Base-by-base conservation (phyloP, 2,329 filamentous ascomycete genomes). In the Phaeosphaeriaceae sp. region DNA sequence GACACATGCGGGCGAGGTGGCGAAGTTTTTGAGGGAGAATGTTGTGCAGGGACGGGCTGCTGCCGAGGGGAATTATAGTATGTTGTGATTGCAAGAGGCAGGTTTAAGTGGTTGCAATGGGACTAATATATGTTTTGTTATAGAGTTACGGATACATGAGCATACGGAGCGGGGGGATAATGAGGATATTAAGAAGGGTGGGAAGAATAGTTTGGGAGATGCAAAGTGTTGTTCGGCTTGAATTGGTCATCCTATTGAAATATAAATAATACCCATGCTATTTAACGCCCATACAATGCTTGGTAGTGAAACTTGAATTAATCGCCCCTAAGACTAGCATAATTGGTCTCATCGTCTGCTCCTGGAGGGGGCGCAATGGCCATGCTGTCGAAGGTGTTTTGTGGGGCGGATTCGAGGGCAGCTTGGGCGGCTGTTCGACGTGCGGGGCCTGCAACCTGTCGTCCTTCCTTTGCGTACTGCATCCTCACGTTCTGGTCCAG, bases 101-200 rank as follows among this genome's bases (percentile, higher is more conserved):
- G 15, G 46, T 28, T 13, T 3, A 17, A 16, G n/a, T n/a, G n/a
- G n/a, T 2, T 26, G 11, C 6, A 26, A 26, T 26, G 23, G 7
- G 23, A 11, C 2, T 43, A 9, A 3, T 41, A 17, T 7, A 32
- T 42, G 36, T 32, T 33, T 20, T 17, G 38, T 17, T 48, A 46
- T 40, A 97, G 92, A 88, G 70, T 77, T 97, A 48, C 83, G 87
- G 42, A 97, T 99, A 75, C 94, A 97, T 72, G 83, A 96, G 53
- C 79, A 96, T 58, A 99, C 88, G 23, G 93, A 99, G 74, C 82
- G 90, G 58, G 92, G 94, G 45, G 89, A 97, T 75, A 99, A 99
- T 69, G 92, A 97, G 63, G 90, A 87, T 28, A 85, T 97, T 65
- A 95, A 92, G 75, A 79, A 85, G 42, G 81, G 53, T 58, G 75